Evolutionary conservation across 805 yeast species (phyloP).

Genomic region (Candida golubevii): DNA sequence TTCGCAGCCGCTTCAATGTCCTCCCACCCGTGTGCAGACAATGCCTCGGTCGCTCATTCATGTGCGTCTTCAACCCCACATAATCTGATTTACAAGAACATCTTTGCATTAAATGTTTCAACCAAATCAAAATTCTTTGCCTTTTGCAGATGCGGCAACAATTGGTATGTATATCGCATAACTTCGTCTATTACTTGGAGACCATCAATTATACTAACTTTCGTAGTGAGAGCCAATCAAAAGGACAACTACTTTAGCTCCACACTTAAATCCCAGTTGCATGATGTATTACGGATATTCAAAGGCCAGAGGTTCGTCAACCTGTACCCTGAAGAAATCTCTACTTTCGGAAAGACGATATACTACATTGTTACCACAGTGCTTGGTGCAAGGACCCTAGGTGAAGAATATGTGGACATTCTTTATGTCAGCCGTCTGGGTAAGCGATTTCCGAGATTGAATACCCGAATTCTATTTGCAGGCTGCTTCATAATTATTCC

Average conservation of each 20-base stretch:
- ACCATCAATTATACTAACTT: constrained; percentile 20
- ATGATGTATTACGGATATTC: constrained; percentile 49
- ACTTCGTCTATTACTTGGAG: no score
- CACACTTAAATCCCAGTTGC: constrained; percentile 49
- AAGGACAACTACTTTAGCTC: constrained; percentile 75
- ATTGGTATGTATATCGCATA: constrained; percentile 49
- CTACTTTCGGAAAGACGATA: constrained; percentile 51
- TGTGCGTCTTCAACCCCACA: no score
- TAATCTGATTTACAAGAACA: no score
- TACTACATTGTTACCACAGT: constrained; percentile 77
- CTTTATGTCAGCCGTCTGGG: constrained; percentile 58
- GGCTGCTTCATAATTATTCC: constrained; percentile 62
- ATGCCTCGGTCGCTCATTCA: no score
- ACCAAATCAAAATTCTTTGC: constrained; percentile 28
- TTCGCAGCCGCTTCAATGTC: no score
- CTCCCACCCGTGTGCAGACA: no score
- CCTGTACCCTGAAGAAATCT: constrained; percentile 56
- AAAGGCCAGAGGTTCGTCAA: constrained; percentile 65
- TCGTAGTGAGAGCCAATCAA: constrained; percentile 75
- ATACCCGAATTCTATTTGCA: constrained; percentile 54
- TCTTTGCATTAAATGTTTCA: constrained; percentile 6
- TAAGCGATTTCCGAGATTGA: constrained; percentile 40
- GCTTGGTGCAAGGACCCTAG: constrained; percentile 74
- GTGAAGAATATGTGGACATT: constrained; percentile 91
- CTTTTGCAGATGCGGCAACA: constrained; percentile 84